phyloP scores from a whole-genome alignment of 805 yeast genomes.

The Komagataella ulmi region DNA sequence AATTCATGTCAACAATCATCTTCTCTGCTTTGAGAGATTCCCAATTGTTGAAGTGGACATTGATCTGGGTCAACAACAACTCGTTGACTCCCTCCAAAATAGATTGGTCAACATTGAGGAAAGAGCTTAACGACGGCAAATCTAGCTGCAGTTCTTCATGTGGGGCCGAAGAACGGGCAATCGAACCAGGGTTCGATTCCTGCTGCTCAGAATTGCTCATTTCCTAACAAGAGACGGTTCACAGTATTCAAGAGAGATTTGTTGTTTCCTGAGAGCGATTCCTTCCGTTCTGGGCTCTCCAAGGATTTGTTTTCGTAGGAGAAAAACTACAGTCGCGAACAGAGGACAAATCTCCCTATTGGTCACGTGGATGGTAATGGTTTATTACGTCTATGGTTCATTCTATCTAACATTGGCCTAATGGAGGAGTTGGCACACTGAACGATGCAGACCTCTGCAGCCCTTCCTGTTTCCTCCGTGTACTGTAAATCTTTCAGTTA shows the following conservation, averaged over 20 bases:
- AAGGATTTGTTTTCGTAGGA: background rate
- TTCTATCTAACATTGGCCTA: background rate
- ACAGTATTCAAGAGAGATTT: background rate
- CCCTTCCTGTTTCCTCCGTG: background rate
- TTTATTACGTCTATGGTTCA: background rate
- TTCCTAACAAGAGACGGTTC: background rate
- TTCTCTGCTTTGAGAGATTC: constrained; percentile 23
- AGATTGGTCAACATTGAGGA: constrained; percentile 16
- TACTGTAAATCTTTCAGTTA: background rate
- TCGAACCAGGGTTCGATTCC: background rate
- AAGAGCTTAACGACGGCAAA: constrained; percentile 16
- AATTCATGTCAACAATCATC: constrained; percentile 20
- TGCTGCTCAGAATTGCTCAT: background rate
- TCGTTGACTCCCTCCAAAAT: constrained; percentile 10
- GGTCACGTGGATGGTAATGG: background rate
- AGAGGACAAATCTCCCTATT: background rate
- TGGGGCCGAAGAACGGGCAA: background rate
- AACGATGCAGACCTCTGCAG: background rate
- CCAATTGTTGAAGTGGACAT: constrained; percentile 18
- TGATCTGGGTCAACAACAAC: constrained; percentile 13
- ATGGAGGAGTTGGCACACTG: background rate
- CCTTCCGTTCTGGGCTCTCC: background rate
- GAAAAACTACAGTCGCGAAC: background rate
- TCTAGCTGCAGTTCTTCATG: background rate
- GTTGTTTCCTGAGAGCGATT: background rate